A percentile compares a stretch with the other conserved stretches of the same genome.
These are phyloP conservation scores for Rauvolfia tetraphylla DNA, from an alignment of 257 asterid genomes.

Conservation along the genomic window DNA sequence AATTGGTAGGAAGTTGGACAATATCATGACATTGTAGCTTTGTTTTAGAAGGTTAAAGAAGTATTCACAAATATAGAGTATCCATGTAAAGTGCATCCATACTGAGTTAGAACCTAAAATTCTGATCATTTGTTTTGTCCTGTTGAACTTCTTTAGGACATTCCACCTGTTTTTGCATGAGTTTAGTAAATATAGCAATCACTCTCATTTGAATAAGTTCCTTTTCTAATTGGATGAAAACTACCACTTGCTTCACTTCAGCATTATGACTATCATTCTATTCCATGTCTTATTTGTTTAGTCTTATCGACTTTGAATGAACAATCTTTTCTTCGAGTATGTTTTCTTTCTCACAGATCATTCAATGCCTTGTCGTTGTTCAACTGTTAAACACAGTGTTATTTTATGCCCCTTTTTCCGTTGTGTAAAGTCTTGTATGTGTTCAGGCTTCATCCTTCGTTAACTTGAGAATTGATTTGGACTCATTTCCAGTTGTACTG, in stretches of 20 bases:
- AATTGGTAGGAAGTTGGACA: neutral
- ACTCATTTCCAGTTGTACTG: neutral
- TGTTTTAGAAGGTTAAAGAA: neutral
- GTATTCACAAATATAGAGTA: neutral
- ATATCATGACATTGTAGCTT: neutral
- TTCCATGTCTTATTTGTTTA: neutral
- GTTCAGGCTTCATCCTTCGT: neutral
- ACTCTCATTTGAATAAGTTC: neutral
- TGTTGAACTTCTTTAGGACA: neutral
- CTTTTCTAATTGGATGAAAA: neutral
- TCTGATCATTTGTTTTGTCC: neutral
- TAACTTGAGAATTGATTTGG: neutral
- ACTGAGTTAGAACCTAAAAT: neutral
- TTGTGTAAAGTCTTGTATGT: neutral
- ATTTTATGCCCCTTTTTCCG: neutral
- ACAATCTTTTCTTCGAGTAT: neutral
- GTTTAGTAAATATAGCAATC: neutral
- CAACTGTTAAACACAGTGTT: neutral
- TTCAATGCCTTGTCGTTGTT: neutral
- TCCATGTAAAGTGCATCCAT: neutral
- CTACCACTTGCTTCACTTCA: neutral
- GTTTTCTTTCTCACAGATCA: neutral
- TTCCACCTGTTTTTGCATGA: neutral
- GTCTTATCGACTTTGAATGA: neutral
- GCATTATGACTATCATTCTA: neutral